phyloP scores from a whole-genome alignment of 441 rosid species.

The Daphne laureola region DNA sequence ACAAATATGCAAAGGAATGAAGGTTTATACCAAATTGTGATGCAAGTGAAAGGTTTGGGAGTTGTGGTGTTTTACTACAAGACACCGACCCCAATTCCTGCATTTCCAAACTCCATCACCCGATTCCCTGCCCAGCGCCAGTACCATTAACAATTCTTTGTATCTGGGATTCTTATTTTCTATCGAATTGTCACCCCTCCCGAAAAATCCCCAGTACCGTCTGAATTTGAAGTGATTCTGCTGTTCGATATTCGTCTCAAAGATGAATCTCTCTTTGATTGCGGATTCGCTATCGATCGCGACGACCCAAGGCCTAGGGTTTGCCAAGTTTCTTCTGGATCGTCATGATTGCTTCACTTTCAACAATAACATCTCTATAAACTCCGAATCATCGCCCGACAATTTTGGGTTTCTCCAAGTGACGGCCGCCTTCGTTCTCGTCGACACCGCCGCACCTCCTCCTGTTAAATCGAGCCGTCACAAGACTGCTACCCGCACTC shows the following conservation, averaged over 20 bases:
- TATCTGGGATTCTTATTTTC: too few species aligned
- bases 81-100: slow-evolving; percentile 1
- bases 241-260: neutral
- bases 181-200: neutral
- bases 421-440: slow-evolving; percentile 30
- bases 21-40: too few species aligned
- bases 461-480: slow-evolving; percentile 36
- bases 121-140: too few species aligned
- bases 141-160: too few species aligned
- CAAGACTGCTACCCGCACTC: slow-evolving; percentile 37
- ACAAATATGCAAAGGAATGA: too few species aligned
- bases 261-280: slow-evolving; percentile 43
- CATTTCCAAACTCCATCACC: too few species aligned
- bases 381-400: slow-evolving; percentile 25
- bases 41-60: too few species aligned
- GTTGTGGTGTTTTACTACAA: too few species aligned
- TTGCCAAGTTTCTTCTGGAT: slow-evolving; percentile 37
- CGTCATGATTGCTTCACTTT: slow-evolving; percentile 20
- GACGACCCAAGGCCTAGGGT: slow-evolving; percentile 42
- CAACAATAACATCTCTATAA: slow-evolving; percentile 14
- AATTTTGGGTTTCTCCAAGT: slow-evolving; percentile 25
- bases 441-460: slow-evolving; percentile 49
- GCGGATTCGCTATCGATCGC: slow-evolving; percentile 35
- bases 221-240: too few species aligned
- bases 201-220: slow-evolving; percentile 21